Evolutionary conservation across 192 early-diverging fungal species (phyloP).

Genomic region (Coemansia sp.): DNA sequence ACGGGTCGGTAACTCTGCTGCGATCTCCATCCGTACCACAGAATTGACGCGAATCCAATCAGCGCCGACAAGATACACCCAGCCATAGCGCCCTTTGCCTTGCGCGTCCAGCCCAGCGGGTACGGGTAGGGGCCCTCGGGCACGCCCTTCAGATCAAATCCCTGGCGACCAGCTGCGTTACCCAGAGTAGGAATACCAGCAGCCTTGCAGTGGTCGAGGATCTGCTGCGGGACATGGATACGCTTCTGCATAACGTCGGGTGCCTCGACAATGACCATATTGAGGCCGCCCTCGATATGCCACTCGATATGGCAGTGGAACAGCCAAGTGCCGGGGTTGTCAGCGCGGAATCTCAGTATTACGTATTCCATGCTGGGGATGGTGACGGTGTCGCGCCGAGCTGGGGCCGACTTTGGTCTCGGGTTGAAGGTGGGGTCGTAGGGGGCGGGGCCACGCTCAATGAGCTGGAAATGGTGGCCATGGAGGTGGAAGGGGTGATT

Average conservation of each 20-base stretch:
- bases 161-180: conserved; percentile 72
- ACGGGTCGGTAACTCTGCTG: conserved; percentile 15
- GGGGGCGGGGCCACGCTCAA: conserved; percentile 58
- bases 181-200: conserved; percentile 60
- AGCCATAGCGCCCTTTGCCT: conserved; percentile 71
- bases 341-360: conserved; percentile 70
- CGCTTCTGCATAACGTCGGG: conserved; percentile 61
- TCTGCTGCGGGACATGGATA: conserved; percentile 54
- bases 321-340: conserved; percentile 81
- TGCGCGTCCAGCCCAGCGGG: conserved; percentile 58
- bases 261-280: conserved; percentile 68
- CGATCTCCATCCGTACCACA: conserved; percentile 67
- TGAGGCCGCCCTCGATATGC: conserved; percentile 69
- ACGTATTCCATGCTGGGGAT: conserved; percentile 66
- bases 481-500: conserved; percentile 82
- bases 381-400: conserved; percentile 74
- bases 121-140: conserved; percentile 57
- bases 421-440: conserved; percentile 55
- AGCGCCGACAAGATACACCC: conserved; percentile 70
- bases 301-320: conserved; percentile 79
- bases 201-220: conserved; percentile 64
- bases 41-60: conserved; percentile 68
- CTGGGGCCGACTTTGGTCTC: conserved; percentile 54
- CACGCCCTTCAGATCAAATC: conserved; percentile 62
- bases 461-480: conserved; percentile 79